Base-by-base conservation (phyloP, 208 protist species). In the Naegleria fowleri region DNA sequence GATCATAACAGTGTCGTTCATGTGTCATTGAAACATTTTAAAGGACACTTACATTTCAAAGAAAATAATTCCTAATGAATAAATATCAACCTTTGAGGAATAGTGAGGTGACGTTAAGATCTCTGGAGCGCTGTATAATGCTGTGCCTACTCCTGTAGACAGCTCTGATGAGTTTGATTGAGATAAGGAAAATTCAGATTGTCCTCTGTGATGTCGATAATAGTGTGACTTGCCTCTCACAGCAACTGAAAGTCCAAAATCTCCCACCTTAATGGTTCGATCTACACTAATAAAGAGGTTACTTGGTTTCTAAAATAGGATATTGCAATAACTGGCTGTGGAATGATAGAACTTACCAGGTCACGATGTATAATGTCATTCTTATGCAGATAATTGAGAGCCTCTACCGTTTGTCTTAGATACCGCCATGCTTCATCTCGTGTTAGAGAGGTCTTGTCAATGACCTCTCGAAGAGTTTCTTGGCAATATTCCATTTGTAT, bases 401-500 rank as follows among this genome's bases (percentile, higher is more conserved):
- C 90, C 33, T 79, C 52, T 5, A 91, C 25, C 5, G 76, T 91
- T 88, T 91, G 90, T 85, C 84, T 89, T 5, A 91, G 84, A 29
- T 40, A 89, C 33, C 33, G 75, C 58, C 48, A 88, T 22, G 48
- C 25, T 16, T 91, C 52, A 40, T 89, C 48, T 38, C 25, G 51
- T 13, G 41, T 36, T 29, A 83, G 5, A 11, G 5, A 36, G 13
- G 15, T 36, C 5, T 5, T 51, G 25, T 75, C 55, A 36, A 90
- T 90, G 0, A 79, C 25, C 2, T 48, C 38, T 25, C 4, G 25
- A 29, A 90, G 38, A 25, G 55, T 90, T 36, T 90, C 55, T 51
- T 75, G 29, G 83, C 87, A 90, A 51, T 79, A 90, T 22, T 90
- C 87, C 87, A 90, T 90, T 33, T 90, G 87, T 83, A 90, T 90